Percentiles rank a stretch among this genome's conserved stretches.
Evolutionary conservation across 345 rosid species (phyloP).

Genomic region (Eucalyptus urophylla): DNA sequence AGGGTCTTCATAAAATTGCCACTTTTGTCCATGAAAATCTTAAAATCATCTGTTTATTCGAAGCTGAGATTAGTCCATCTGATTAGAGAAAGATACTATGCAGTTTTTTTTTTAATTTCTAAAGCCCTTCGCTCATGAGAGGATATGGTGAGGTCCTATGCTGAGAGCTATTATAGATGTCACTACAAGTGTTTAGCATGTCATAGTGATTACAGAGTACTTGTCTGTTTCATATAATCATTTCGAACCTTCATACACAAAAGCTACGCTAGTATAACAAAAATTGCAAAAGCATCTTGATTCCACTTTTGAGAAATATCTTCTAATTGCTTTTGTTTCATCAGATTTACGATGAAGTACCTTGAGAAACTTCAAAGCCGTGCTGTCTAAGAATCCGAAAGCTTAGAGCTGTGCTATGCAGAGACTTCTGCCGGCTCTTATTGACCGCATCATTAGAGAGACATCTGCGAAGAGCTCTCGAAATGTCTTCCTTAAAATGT

Average conservation of each 20-base stretch:
- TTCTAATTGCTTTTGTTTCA: not conserved
- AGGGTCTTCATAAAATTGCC: not conserved
- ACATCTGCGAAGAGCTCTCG: not conserved
- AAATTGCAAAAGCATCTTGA: not conserved
- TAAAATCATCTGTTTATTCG: constrained; percentile 7
- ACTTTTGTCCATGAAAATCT: constrained; percentile 2
- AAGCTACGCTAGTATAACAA: not conserved
- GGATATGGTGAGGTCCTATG: not conserved
- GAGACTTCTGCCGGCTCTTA: not conserved
- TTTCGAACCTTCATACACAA: not conserved
- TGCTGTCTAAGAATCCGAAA: constrained; percentile 34
- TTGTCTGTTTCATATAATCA: not conserved
- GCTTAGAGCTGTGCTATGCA: constrained; percentile 16
- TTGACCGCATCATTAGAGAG: not conserved
- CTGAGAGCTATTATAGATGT: not conserved
- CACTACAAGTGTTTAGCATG: not conserved
- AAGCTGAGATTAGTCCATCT: not conserved
- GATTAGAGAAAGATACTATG: not conserved
- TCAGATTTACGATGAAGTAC: not conserved
- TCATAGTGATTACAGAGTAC: not conserved
- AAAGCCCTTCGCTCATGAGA: not conserved
- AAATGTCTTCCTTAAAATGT: constrained; percentile 15
- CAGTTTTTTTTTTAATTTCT: not conserved
- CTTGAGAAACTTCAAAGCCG: constrained; percentile 22
- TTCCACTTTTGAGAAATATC: not conserved